Percentiles rank a stretch among this genome's conserved stretches.
phyloP scores from a whole-genome alignment of 1,284 basidiomycete genomes.

The Sanguinoderma infundibulare region DNA sequence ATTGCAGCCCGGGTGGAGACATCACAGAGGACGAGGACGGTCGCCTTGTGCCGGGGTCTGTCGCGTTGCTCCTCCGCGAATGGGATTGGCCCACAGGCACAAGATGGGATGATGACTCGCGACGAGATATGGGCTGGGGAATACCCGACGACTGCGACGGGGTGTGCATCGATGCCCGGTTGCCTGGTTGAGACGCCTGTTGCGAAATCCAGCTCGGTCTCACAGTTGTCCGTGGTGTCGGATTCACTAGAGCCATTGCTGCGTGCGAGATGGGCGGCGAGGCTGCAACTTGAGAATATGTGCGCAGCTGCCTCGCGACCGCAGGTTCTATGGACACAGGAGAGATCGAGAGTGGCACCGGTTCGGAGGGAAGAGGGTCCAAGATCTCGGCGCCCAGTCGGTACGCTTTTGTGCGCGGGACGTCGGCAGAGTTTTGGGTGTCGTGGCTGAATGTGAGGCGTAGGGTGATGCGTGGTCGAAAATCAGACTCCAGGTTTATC shows the following conservation, averaged over 20 bases:
- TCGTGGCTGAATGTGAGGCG: not conserved
- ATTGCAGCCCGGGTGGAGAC: not conserved
- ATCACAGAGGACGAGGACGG: not conserved
- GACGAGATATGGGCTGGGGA: not conserved
- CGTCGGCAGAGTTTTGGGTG: not conserved
- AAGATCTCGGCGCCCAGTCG: not conserved
- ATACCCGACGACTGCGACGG: not conserved
- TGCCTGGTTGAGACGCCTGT: not conserved
- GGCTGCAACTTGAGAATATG: not conserved
- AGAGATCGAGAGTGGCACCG: not conserved
- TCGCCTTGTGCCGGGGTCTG: not conserved
- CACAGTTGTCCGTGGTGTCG: not conserved
- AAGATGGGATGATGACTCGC: not conserved
- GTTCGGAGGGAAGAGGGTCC: not conserved
- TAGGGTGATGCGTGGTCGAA: not conserved
- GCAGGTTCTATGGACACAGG: not conserved
- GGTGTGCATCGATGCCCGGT: not conserved
- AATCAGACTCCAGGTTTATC: not conserved
- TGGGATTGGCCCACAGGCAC: not conserved
- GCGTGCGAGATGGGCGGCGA: not conserved
- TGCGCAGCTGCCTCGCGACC: too few relatives aligned
- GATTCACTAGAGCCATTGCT: not conserved
- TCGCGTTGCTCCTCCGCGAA: not conserved
- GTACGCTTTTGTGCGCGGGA: not conserved
- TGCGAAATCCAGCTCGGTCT: not conserved